A percentile compares a stretch with the other conserved stretches of the same genome.
These are phyloP conservation scores for Neoscytalidium dimidiatum DNA, from an alignment of 2,329 filamentous ascomycete genomes.

Conservation along the genomic window DNA sequence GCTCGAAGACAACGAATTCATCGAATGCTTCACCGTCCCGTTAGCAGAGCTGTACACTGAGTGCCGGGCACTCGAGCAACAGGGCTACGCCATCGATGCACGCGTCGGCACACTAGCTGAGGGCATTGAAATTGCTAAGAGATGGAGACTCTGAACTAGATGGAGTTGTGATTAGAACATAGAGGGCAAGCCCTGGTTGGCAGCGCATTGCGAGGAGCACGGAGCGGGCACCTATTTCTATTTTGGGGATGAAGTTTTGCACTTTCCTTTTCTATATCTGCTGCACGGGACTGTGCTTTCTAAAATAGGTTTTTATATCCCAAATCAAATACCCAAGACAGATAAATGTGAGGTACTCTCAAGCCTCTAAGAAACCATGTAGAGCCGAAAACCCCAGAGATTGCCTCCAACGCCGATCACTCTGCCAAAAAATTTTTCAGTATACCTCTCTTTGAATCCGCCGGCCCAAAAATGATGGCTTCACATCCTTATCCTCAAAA, in stretches of 20 bases:
- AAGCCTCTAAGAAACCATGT: not conserved
- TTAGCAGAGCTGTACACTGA: conserved; percentile 65
- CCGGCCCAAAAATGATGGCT: not conserved
- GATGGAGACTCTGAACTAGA: conserved; percentile 35
- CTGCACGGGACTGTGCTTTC: not conserved
- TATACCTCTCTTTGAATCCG: not conserved
- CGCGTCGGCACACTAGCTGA: conserved; percentile 76
- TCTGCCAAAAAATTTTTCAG: not conserved
- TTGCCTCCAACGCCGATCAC: not conserved
- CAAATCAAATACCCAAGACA: not conserved
- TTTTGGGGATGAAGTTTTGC: not conserved
- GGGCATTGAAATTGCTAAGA: conserved; percentile 71
- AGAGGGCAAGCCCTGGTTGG: not conserved
- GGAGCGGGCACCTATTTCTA: not conserved
- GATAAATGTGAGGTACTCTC: not conserved
- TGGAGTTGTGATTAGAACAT: not conserved
- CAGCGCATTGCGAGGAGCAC: not conserved
- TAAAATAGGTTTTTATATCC: not conserved
- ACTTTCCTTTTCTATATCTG: not conserved
- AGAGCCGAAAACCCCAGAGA: not conserved
- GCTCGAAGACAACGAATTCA: conserved; percentile 79
- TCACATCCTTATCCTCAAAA: not conserved
- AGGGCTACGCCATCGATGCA: conserved; percentile 79
- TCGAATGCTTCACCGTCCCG: conserved; percentile 73
- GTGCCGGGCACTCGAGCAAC: conserved; percentile 64